Conservation (phyloP, 306 rosid species). For the Trichosanthes truncata region DNA sequence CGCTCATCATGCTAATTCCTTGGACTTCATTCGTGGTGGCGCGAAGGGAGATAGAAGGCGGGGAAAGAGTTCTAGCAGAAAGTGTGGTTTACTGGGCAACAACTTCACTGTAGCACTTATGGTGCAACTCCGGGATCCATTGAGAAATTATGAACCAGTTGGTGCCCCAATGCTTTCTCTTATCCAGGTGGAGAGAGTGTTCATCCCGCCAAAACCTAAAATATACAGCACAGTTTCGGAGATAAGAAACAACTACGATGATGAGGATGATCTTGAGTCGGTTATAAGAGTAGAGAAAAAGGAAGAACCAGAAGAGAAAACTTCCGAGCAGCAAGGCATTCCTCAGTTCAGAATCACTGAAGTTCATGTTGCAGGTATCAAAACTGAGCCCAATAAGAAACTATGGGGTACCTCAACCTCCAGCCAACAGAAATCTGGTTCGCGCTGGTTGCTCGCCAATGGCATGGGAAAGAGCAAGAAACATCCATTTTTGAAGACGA, state of each 20-base stretch:
- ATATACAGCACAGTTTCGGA: conserved; percentile 39
- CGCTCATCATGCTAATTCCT: conserved; percentile 78
- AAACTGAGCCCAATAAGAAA: conserved; percentile 42
- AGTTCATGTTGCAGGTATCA: conserved; percentile 72
- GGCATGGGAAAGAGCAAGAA: conserved; percentile 75
- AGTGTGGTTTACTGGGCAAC: conserved; percentile 76
- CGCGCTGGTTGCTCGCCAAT: conserved; percentile 88
- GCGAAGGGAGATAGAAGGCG: conserved; percentile 49
- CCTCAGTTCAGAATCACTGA: conserved; percentile 69
- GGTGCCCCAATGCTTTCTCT: conserved; percentile 87
- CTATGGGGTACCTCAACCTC: conserved; percentile 44
- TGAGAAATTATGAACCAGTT: conserved; percentile 75
- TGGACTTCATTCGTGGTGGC: conserved; percentile 43
- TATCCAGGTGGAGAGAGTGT: conserved; percentile 83
- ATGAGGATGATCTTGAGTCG: conserved; percentile 36
- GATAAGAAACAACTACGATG: conserved; percentile 30
- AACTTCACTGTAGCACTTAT: conserved; percentile 71
- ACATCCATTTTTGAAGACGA: conserved; percentile 50
- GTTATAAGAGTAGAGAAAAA: conserved; percentile 26
- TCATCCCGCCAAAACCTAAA: conserved; percentile 68
- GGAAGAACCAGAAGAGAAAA: conserved; percentile 27
- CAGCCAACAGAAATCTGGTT: conserved; percentile 58
- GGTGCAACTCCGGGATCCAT: conserved; percentile 93
- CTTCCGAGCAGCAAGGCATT: conserved; percentile 39
- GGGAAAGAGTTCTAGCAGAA: conserved; percentile 40